Evolutionary conservation across 1,284 basidiomycete genomes (phyloP).

Genomic region (Violaceomyces palustris): DNA sequence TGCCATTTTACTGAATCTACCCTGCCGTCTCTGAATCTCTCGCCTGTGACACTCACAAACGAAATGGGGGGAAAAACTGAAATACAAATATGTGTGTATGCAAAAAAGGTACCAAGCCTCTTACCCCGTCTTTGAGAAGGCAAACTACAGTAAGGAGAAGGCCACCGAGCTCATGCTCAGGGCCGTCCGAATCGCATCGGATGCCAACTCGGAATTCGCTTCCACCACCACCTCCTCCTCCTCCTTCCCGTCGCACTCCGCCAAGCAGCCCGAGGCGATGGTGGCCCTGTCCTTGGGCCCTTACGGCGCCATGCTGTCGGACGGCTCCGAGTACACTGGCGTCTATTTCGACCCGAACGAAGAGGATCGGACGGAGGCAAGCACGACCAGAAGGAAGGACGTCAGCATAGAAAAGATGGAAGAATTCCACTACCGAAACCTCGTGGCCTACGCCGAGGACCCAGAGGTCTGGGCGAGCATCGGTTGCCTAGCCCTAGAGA

Average conservation of each 20-base stretch:
- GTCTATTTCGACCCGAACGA: conserved; percentile 24
- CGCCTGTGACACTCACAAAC: too few relatives aligned
- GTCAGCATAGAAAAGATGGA: conserved; percentile 30
- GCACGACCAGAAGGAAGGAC: neutral
- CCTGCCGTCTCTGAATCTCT: too few relatives aligned
- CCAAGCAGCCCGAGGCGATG: conserved; percentile 5
- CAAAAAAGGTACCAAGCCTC: conserved; percentile 39
- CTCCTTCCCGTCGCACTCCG: neutral
- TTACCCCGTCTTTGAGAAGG: conserved; percentile 24
- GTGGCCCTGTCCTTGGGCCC: conserved; percentile 38
- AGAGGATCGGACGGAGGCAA: conserved; percentile 11
- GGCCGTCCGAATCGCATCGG: conserved; percentile 30
- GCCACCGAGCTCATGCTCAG: conserved; percentile 29
- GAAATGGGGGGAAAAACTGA: too few relatives aligned
- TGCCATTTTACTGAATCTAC: too few relatives aligned
- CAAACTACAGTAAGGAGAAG: conserved; percentile 12
- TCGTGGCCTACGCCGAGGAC: conserved; percentile 18
- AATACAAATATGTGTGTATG: too few relatives aligned
- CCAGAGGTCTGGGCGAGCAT: conserved; percentile 20
- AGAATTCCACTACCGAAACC: conserved; percentile 29
- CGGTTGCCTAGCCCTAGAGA: conserved; percentile 42
- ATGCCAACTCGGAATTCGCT: conserved; percentile 16
- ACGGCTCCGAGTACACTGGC: conserved; percentile 44
- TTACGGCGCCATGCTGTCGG: conserved; percentile 38
- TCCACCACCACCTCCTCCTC: neutral